Evolutionary conservation across 345 rosid genomes (phyloP).

Genomic region (Arabidopsis thaliana): TAIR10.1 NC_003075.7:8970501-8971000

Average conservation of each 20-base stretch:
- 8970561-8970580: neutral
- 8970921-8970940: neutral
- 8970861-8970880: neutral
- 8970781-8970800: slow-evolving; percentile 40
- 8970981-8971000: neutral
- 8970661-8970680: slow-evolving; percentile 51
- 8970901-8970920: slow-evolving; percentile 14
- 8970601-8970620: neutral
- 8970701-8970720: slow-evolving; percentile 70
- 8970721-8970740: slow-evolving; percentile 62
- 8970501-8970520: no score
- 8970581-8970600: neutral
- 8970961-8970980: neutral
- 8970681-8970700: slow-evolving; percentile 70
- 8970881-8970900: neutral
- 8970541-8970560: neutral
- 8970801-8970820: slow-evolving; percentile 17
- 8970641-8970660: slow-evolving; percentile 1
- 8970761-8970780: slow-evolving; percentile 44
- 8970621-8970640: neutral
- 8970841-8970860: neutral
- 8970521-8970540: no score
- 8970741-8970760: slow-evolving; percentile 47
- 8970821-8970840: neutral
- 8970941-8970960: neutral